Percentiles rank a stretch among this genome's conserved stretches.
These are phyloP conservation scores for Euphorbia pulcherrima DNA, from an alignment of 345 rosid species.

Conservation along the genomic window DNA sequence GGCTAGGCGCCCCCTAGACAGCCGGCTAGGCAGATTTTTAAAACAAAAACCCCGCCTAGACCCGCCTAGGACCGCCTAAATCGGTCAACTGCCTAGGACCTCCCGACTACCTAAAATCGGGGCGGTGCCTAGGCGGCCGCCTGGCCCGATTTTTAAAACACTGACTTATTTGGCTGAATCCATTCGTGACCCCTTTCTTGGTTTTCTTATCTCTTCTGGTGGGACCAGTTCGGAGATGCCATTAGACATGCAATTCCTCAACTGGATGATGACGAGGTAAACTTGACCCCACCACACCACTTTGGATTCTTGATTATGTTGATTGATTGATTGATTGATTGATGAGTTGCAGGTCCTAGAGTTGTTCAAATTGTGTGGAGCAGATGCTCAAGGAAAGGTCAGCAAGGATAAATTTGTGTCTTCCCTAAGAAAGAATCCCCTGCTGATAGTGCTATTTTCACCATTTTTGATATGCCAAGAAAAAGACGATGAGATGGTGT, in stretches of 20 bases:
- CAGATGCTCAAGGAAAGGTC: constrained; percentile 48
- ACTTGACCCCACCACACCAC: background rate
- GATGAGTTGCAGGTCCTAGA: too few species aligned
- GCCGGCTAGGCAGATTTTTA: too few species aligned
- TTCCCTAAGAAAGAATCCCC: constrained; percentile 67
- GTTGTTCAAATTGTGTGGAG: constrained; percentile 51
- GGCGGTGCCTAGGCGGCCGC: too few species aligned
- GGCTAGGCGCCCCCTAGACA: too few species aligned
- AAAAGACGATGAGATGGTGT: constrained; percentile 37
- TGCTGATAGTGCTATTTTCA: constrained; percentile 60
- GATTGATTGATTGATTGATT: background rate
- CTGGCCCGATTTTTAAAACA: too few species aligned
- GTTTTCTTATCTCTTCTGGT: constrained; percentile 12
- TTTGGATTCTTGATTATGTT: background rate
- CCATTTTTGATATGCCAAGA: constrained; percentile 26
- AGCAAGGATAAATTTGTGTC: constrained; percentile 51
- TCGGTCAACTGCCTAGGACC: too few species aligned
- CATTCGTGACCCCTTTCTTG: constrained; percentile 8
- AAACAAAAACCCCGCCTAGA: too few species aligned
- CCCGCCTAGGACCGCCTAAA: too few species aligned
- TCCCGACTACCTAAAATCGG: too few species aligned
- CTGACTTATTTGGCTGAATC: constrained; percentile 16
- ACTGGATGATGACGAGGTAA: constrained; percentile 58
- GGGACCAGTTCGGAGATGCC: constrained; percentile 54
- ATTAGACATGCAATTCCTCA: constrained; percentile 52